phyloP scores from a whole-genome alignment of 306 rosid genomes.

The Urtica urens region DNA sequence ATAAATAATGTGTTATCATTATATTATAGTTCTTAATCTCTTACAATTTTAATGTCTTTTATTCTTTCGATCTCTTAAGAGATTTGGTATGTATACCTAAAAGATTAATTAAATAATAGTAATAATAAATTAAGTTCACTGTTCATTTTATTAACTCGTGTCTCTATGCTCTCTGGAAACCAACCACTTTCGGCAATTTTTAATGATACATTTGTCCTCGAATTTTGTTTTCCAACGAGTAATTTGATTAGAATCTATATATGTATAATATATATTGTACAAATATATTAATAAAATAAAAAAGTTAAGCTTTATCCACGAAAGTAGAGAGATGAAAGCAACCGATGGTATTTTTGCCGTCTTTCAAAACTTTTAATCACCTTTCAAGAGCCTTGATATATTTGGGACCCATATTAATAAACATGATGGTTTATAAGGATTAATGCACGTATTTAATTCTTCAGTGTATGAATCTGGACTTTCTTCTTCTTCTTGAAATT shows the following conservation, averaged over 20 bases:
- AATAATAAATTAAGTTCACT: too few relatives aligned
- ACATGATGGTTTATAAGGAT: conserved; percentile 1
- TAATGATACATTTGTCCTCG: conserved; percentile 6
- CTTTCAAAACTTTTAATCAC: background rate
- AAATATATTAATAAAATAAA: background rate
- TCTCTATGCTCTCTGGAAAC: conserved; percentile 3
- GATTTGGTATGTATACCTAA: too few relatives aligned
- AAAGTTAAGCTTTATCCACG: background rate
- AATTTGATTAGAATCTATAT: background rate
- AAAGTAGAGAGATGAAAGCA: conserved; percentile 2
- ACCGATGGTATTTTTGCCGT: background rate
- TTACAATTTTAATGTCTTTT: too few relatives aligned
- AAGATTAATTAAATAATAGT: too few relatives aligned
- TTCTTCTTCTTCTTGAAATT: background rate
- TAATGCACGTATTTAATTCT: conserved; percentile 1
- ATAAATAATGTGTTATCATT: too few relatives aligned
- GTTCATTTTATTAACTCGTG: conserved; percentile 37
- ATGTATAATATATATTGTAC: background rate
- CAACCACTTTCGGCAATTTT: conserved; percentile 12
- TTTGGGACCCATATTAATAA: conserved; percentile 7
- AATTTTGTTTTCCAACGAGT: too few relatives aligned
- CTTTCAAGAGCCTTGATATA: background rate
- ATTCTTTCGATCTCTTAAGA: too few relatives aligned
- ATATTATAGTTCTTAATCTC: too few relatives aligned
- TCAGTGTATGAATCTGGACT: background rate